These are phyloP conservation scores for Cladosporium sp. DNA, from an alignment of 2,329 filamentous ascomycete species.

Conservation along the genomic window DNA sequence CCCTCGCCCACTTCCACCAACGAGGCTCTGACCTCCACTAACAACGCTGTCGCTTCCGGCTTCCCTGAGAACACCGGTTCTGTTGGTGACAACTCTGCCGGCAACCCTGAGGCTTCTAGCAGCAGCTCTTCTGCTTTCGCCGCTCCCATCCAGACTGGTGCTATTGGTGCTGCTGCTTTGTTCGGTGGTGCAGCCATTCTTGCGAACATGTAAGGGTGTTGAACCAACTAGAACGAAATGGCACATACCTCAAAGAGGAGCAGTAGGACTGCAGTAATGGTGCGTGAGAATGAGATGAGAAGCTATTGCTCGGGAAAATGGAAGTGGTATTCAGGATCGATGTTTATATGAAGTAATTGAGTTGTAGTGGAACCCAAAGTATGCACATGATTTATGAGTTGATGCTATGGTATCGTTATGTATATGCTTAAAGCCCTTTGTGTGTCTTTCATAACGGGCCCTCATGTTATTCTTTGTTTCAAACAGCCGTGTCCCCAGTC, in stretches of 20 bases:
- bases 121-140: slow-evolving; percentile 31
- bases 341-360: neutral
- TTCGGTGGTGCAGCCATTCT: slow-evolving; percentile 48
- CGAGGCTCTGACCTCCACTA: slow-evolving; percentile 27
- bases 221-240: neutral
- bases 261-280: neutral
- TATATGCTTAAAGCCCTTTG: neutral
- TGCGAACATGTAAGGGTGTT: slow-evolving; percentile 26
- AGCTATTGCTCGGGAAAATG: neutral
- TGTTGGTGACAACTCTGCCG: slow-evolving; percentile 15
- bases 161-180: slow-evolving; percentile 50
- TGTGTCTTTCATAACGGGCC: neutral
- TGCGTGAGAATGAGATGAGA: neutral
- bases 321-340: neutral
- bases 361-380: neutral
- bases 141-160: slow-evolving; percentile 41
- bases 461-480: neutral
- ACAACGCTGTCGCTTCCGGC: slow-evolving; percentile 38
- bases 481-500: neutral
- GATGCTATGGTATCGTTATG: neutral
- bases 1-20: slow-evolving; percentile 48
- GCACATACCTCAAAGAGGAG: neutral
- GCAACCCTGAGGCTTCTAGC: slow-evolving; percentile 16
- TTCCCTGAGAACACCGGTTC: slow-evolving; percentile 23
- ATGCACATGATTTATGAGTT: neutral